Evolutionary conservation across 768 basidiomycete species (phyloP).

Genomic region (Paxillus rubicundulus): DNA sequence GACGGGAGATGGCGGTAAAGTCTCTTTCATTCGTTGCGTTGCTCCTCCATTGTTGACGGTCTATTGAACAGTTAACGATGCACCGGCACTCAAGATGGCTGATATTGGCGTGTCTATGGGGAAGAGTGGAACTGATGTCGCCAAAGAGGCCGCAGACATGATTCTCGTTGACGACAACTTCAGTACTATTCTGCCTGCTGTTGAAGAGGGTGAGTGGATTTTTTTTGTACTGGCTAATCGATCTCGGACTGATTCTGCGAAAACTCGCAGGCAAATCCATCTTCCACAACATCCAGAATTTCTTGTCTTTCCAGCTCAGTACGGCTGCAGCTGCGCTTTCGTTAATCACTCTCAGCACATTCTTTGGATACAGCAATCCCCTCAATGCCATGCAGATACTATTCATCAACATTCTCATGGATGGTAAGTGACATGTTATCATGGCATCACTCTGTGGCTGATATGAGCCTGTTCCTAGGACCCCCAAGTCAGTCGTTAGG

Average conservation of each 20-base stretch:
- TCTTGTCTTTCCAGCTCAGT: slow-evolving; percentile 94
- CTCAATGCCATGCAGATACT: slow-evolving; percentile 98
- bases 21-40: slow-evolving; percentile 15
- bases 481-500: slow-evolving; percentile 95
- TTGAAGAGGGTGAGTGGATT: slow-evolving; percentile 73
- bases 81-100: slow-evolving; percentile 95
- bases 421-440: slow-evolving; percentile 51
- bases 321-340: slow-evolving; percentile 95
- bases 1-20: slow-evolving; percentile 92
- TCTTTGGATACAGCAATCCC: slow-evolving; percentile 86
- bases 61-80: slow-evolving; percentile 74
- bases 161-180: slow-evolving; percentile 98
- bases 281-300: slow-evolving; percentile 99
- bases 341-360: slow-evolving; percentile 92
- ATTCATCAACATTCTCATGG: slow-evolving; percentile 99
- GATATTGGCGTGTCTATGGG: slow-evolving; percentile 99
- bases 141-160: slow-evolving; percentile 96
- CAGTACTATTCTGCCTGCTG: slow-evolving; percentile 87
- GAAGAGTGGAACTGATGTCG: slow-evolving; percentile 96
- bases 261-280: slow-evolving; percentile 78
- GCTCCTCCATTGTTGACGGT: neutral
- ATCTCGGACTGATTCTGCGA: slow-evolving; percentile 1
- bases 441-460: neutral
- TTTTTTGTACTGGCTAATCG: neutral
- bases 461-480: slow-evolving; percentile 42